Evolutionary conservation across 2,329 filamentous ascomycete species (phyloP).

Genomic region (Magnaporthiopsis poae): DNA sequence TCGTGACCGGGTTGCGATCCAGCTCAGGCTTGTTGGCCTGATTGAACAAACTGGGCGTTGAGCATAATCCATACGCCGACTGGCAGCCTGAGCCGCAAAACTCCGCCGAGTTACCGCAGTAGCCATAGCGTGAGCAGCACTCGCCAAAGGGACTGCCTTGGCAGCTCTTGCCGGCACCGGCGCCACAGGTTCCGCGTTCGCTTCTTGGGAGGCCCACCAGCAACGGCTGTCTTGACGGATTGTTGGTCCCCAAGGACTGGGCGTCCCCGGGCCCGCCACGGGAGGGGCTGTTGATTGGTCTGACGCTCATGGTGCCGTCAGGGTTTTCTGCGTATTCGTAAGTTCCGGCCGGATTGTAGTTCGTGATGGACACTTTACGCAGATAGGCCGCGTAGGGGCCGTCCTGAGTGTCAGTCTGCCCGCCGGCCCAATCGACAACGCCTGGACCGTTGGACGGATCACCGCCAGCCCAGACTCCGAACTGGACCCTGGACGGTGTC

Average conservation of each 20-base stretch:
- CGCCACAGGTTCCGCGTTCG: not conserved
- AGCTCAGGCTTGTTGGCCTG: too few species aligned
- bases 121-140: constrained; percentile 1
- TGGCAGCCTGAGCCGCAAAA: not conserved
- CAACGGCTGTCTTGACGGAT: not conserved
- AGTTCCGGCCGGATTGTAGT: constrained; percentile 9
- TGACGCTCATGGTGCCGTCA: constrained; percentile 10
- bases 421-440: constrained; percentile 13
- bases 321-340: constrained; percentile 12
- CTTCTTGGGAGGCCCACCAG: not conserved
- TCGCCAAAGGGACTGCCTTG: constrained; percentile 4
- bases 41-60: not conserved
- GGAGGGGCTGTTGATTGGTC: not conserved
- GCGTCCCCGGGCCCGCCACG: too few species aligned
- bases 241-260: not conserved
- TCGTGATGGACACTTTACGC: constrained; percentile 10
- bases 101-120: not conserved
- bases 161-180: constrained; percentile 1
- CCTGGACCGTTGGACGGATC: constrained; percentile 10
- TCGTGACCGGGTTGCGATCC: too few species aligned
- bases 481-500: constrained; percentile 43
- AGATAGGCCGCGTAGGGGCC: constrained; percentile 12
- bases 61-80: not conserved
- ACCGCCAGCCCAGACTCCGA: constrained; percentile 34
- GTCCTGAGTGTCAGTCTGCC: constrained; percentile 10